Evolutionary conservation across 169 alveolate genomes (phyloP).

Genomic region (Plasmodium sp.): DNA sequence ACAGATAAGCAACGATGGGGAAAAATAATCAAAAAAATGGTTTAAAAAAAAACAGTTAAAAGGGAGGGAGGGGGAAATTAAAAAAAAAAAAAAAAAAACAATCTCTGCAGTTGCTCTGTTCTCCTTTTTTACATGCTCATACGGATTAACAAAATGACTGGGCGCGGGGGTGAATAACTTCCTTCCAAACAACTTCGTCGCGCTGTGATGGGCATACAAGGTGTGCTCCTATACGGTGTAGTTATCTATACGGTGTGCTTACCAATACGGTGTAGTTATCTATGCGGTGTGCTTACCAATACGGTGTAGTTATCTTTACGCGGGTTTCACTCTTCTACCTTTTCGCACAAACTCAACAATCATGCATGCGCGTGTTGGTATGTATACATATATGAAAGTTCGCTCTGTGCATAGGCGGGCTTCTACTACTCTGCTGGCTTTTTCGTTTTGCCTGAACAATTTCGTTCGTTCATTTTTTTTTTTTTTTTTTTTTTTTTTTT

Average conservation of each 20-base stretch:
- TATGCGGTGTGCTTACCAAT: background rate
- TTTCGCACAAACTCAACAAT: background rate
- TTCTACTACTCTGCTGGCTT: background rate
- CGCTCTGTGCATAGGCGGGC: background rate
- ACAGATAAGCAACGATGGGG: background rate
- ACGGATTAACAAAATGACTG: background rate
- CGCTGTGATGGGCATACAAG: background rate
- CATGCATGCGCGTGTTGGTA: background rate
- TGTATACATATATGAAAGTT: background rate
- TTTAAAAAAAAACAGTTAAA: background rate
- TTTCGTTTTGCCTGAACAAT: background rate
- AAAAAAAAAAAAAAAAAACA: background rate
- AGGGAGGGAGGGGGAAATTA: no score
- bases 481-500: background rate
- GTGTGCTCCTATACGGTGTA: background rate
- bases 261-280: background rate
- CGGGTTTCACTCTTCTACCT: background rate
- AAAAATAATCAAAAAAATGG: slow-evolving; percentile 11
- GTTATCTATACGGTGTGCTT: background rate
- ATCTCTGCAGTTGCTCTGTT: background rate
- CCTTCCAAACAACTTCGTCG: background rate
- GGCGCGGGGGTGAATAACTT: background rate
- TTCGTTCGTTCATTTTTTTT: background rate
- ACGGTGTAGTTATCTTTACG: background rate
- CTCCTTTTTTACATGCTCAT: background rate